Percentiles rank a stretch among this genome's conserved stretches.
Evolutionary conservation across 257 asterid species (phyloP).

Genomic region (Solanum ahanhuiri): DNA sequence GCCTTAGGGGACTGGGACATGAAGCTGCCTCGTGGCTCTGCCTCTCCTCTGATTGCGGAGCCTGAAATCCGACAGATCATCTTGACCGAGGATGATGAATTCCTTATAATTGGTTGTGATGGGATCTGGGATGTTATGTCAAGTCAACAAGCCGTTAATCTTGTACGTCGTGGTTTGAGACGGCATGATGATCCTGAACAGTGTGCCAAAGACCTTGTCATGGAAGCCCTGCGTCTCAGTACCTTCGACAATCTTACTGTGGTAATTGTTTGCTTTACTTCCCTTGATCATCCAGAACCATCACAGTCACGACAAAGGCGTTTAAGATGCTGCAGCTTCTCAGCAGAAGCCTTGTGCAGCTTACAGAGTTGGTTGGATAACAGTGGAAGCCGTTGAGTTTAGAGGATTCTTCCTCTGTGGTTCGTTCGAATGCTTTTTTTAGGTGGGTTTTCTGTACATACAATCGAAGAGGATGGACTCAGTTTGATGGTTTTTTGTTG

Average conservation of each 20-base stretch:
- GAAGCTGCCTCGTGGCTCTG: conserved; percentile 67
- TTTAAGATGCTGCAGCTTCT: conserved; percentile 53
- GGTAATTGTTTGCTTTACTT: conserved; percentile 45
- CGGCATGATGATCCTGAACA: conserved; percentile 79
- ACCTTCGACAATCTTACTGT: conserved; percentile 77
- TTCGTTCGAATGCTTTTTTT: conserved; percentile 1
- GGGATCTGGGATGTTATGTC: conserved; percentile 85
- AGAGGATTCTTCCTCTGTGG: conserved; percentile 2
- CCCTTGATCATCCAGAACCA: conserved; percentile 32
- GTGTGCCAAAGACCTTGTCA: conserved; percentile 74
- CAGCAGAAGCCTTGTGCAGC: conserved; percentile 66
- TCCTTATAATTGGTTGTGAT: conserved; percentile 78
- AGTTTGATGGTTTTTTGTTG: background rate
- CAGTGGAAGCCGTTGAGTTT: conserved; percentile 15
- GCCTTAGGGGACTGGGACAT: conserved; percentile 92
- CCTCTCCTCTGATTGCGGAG: conserved; percentile 73
- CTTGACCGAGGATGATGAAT: conserved; percentile 66
- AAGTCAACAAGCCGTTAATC: conserved; percentile 72
- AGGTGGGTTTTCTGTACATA: conserved; percentile 19
- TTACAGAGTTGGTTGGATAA: conserved; percentile 46
- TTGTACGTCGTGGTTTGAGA: conserved; percentile 58
- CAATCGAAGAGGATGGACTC: conserved; percentile 9
- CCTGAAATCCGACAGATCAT: conserved; percentile 50
- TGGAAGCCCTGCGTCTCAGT: conserved; percentile 64
- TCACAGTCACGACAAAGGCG: conserved; percentile 23